Conservation (phyloP, 2,329 filamentous ascomycete species). For the Hymenoscyphus albidus region DNA sequence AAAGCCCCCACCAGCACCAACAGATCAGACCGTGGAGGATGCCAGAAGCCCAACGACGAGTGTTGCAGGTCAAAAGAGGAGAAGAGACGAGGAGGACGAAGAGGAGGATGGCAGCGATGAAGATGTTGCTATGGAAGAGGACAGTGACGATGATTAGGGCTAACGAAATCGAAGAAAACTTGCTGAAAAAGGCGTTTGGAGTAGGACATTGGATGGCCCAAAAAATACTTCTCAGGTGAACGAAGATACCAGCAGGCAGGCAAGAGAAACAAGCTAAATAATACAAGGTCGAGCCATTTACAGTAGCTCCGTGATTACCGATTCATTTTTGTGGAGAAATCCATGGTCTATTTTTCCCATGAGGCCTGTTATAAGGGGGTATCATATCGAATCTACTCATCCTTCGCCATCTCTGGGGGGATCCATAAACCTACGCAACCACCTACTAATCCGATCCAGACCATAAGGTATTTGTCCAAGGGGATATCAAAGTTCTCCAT, state of each 20-base stretch:
- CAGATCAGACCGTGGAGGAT: slow-evolving; percentile 49
- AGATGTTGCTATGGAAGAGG: slow-evolving; percentile 66
- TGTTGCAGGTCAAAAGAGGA: slow-evolving; percentile 61
- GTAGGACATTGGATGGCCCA: slow-evolving; percentile 14
- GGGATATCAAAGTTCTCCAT: slow-evolving; percentile 61
- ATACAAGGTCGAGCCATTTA: slow-evolving; percentile 2
- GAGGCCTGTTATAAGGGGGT: neutral
- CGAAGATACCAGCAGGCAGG: slow-evolving; percentile 6
- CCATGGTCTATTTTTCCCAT: neutral
- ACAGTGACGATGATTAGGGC: slow-evolving; percentile 37
- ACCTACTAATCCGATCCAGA: slow-evolving; percentile 88
- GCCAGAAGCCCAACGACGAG: slow-evolving; percentile 50
- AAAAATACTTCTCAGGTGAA: slow-evolving; percentile 15
- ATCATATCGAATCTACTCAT: neutral
- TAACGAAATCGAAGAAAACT: slow-evolving; percentile 4
- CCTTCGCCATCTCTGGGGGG: slow-evolving; percentile 60
- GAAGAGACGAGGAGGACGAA: slow-evolving; percentile 61
- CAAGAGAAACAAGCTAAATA: slow-evolving; percentile 5
- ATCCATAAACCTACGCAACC: slow-evolving; percentile 74
- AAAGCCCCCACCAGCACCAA: slow-evolving; percentile 45
- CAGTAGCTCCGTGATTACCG: neutral
- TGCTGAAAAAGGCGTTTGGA: slow-evolving; percentile 28
- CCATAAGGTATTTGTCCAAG: slow-evolving; percentile 69
- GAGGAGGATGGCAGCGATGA: slow-evolving; percentile 65
- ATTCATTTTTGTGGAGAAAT: neutral